A percentile compares a stretch with the other conserved stretches of the same genome.
Evolutionary conservation across 2,329 filamentous ascomycete genomes (phyloP).

Genomic region (Colletotrichum liriopes): DNA sequence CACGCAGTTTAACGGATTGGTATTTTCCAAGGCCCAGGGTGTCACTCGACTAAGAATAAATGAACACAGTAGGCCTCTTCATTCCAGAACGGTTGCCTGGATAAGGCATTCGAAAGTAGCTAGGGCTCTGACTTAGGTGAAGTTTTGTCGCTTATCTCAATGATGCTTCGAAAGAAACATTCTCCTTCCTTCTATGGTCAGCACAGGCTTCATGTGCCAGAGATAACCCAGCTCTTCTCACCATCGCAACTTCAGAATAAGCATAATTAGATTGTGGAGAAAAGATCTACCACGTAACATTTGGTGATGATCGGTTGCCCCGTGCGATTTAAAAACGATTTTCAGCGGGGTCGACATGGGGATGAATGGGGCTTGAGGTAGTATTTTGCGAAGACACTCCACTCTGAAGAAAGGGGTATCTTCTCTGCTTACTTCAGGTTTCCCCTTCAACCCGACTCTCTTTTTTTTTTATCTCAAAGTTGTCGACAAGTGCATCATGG

Average conservation of each 20-base stretch:
- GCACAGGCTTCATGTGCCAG: neutral
- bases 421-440: neutral
- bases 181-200: neutral
- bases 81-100: too few species aligned
- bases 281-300: neutral
- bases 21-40: too few species aligned
- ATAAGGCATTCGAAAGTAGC: too few species aligned
- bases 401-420: neutral
- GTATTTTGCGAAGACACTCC: conserved; percentile 10
- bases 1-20: too few species aligned
- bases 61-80: too few species aligned
- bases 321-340: neutral
- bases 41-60: too few species aligned
- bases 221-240: neutral
- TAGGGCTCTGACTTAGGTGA: too few species aligned
- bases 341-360: conserved; percentile 18
- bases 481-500: conserved; percentile 21
- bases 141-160: too few species aligned
- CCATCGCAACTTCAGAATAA: neutral
- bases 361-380: neutral
- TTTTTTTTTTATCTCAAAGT: neutral
- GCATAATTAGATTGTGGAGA: neutral
- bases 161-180: neutral
- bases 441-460: neutral
- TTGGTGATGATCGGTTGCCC: neutral